Percentiles rank a stretch among this genome's conserved stretches.
Evolutionary conservation across 345 rosid species (phyloP).

Genomic region (Eucalyptus pauciflora): DNA sequence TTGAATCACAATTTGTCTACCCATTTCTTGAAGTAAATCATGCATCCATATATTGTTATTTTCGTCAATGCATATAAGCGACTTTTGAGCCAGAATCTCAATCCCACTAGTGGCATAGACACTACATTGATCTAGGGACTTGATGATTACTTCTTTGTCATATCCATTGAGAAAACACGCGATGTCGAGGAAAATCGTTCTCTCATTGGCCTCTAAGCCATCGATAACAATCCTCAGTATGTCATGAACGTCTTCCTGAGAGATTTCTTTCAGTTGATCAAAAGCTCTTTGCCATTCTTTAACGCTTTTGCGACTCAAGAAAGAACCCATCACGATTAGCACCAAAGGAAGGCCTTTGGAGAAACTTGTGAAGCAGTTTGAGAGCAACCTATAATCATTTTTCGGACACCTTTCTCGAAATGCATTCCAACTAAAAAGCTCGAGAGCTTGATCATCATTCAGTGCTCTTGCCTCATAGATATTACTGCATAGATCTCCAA

Average conservation of each 20-base stretch:
- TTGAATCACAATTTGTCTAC: not conserved
- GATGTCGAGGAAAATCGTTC: not conserved
- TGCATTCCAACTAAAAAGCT: not conserved
- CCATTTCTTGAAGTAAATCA: not conserved
- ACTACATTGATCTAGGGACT: not conserved
- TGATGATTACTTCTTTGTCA: not conserved
- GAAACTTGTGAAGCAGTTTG: not conserved
- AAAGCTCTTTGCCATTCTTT: not conserved
- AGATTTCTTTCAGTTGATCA: not conserved
- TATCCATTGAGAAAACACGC: not conserved
- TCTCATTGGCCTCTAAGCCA: not conserved
- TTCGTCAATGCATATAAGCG: not conserved
- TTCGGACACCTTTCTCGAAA: not conserved
- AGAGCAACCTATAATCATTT: not conserved
- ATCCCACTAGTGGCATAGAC: not conserved
- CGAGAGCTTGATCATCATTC: not conserved
- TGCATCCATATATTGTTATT: not conserved
- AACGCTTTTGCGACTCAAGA: not conserved
- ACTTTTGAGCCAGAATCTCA: not conserved
- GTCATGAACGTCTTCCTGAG: not conserved
- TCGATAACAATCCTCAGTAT: not conserved
- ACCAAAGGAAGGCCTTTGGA: not conserved
- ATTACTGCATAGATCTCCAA: not conserved
- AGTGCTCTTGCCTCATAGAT: not conserved
- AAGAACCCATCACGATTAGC: not conserved